A percentile compares a stretch with the other conserved stretches of the same genome.
phyloP scores from a whole-genome alignment of 495 filamentous ascomycete genomes.

The Penicillium steckii region DNA sequence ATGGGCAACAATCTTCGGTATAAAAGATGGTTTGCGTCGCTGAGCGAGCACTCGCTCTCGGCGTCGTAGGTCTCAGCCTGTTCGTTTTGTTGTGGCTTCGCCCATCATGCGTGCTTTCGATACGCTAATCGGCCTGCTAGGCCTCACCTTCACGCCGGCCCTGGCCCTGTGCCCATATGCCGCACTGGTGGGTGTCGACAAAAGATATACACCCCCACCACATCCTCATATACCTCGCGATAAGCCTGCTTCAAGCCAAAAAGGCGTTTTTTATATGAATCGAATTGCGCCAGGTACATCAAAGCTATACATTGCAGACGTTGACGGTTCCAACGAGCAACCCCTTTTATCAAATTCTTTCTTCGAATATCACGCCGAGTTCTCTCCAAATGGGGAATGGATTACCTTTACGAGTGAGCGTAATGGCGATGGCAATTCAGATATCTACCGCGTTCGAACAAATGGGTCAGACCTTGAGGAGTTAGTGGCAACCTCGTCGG shows the following conservation, averaged over 20 bases:
- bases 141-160: neutral
- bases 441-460: slow-evolving; percentile 27
- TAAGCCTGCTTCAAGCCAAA: slow-evolving; percentile 7
- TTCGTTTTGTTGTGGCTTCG: neutral
- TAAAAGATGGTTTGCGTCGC: neutral
- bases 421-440: slow-evolving; percentile 29
- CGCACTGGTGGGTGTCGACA: slow-evolving; percentile 3
- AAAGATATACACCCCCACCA: neutral
- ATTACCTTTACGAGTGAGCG: slow-evolving; percentile 30
- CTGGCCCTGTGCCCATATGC: slow-evolving; percentile 11
- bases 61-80: neutral
- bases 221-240: neutral
- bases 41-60: neutral
- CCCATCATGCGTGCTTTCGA: neutral
- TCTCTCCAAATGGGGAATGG: slow-evolving; percentile 32
- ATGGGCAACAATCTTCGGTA: neutral
- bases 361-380: slow-evolving; percentile 38
- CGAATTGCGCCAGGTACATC: slow-evolving; percentile 33
- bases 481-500: slow-evolving; percentile 18
- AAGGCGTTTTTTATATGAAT: slow-evolving; percentile 33
- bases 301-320: slow-evolving; percentile 31
- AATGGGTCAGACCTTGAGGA: slow-evolving; percentile 26
- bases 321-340: slow-evolving; percentile 31
- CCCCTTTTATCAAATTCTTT: slow-evolving; percentile 23
- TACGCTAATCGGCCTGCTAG: neutral